Conservation (phyloP, 225 moss, liverwort and hornwort species). For the Climacium dendroides region DNA sequence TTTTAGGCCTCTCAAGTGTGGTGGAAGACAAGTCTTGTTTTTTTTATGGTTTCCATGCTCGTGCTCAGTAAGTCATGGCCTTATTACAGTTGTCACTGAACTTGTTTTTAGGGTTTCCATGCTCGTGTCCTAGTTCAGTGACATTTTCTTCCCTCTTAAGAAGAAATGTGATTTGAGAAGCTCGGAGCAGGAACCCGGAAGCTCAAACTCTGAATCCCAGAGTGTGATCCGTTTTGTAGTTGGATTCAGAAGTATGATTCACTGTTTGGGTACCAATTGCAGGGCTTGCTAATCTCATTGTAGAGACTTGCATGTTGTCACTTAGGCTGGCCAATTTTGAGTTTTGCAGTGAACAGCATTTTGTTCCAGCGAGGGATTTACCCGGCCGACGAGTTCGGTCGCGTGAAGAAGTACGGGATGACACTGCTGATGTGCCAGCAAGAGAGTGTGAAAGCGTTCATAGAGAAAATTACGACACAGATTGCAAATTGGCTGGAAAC, state of each 20-base stretch:
- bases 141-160: neutral
- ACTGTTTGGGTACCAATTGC: no score
- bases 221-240: neutral
- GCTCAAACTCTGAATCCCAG: neutral
- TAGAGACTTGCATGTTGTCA: neutral
- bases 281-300: neutral
- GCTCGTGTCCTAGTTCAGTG: neutral
- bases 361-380: slow-evolving; percentile 88
- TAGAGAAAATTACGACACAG: slow-evolving; percentile 70
- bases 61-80: neutral
- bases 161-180: neutral
- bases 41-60: neutral
- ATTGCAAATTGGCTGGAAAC: slow-evolving; percentile 88
- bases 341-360: slow-evolving; percentile 64
- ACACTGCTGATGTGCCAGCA: slow-evolving; percentile 80
- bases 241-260: neutral
- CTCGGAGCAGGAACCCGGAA: neutral
- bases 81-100: no score
- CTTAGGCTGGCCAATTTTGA: neutral
- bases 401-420: slow-evolving; percentile 91
- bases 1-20: no score
- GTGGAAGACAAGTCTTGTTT: neutral
- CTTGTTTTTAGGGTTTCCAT: neutral
- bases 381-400: slow-evolving; percentile 71
- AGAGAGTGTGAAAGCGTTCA: slow-evolving; percentile 73